Base-by-base conservation (phyloP, 2,329 filamentous ascomycete species). In the Huntiella bhutanensis region DNA sequence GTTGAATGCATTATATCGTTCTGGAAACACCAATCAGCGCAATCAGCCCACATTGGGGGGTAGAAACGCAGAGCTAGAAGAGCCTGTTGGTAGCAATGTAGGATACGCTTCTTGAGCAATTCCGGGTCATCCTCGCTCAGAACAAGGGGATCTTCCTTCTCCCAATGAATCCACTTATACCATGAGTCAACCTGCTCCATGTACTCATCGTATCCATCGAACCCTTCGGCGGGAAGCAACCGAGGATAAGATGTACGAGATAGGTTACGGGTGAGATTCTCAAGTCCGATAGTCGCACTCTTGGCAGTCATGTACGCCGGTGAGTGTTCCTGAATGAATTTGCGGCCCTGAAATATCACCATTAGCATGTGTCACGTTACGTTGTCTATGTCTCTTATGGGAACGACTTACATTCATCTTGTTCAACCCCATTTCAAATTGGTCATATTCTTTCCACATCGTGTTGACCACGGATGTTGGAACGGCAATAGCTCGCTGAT, bases 381-480 rank as follows among this genome's bases (percentile, higher is more conserved):
- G 16, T 32, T 11, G 13, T 13, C 22, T 10, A n/a, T n/a, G 13
- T 33, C 3, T 28, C 5, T 16, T 17, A 34, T 19, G 32, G 7
- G 12, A 10, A 15, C 3, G 12, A 64, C 73, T 58, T 69, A 87
- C 83, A 37, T 86, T 92, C 53, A 85, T 75, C 62, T 94, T 96
- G 66, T 95, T 95, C 49, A 95, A 63, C 4, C 80, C 76, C 74
- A 91, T 86, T 63, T 98, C 91, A 57, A 98, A 98, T 54, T 83
- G 79, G 59, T 96, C 87, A 57, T 98, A 98, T 57, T 98, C 88
- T 59, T 92, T 94, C 92, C 91, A 98, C 11, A 98, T 65, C 45
- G 72, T 73, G 56, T 88, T 83, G 42, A 93, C 75, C 32, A 80
- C 81, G 46, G 80, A 75, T 52, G 85, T 93, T 4, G 92, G 92